phyloP scores from a whole-genome alignment of 305 asterid genomes.

The Stenogyne calaminthoides region DNA sequence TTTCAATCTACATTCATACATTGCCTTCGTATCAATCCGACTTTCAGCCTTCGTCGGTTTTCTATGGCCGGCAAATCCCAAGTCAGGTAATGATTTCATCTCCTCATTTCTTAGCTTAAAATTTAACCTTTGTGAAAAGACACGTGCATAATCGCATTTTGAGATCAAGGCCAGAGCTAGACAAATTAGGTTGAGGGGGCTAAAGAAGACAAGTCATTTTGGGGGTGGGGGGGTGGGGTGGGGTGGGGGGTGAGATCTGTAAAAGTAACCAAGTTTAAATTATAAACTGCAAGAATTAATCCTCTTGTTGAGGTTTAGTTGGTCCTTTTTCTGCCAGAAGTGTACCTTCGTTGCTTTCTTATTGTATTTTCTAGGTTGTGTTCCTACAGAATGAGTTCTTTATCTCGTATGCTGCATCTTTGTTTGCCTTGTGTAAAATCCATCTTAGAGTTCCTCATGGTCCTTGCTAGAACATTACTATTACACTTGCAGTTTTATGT shows the following conservation, averaged over 20 bases:
- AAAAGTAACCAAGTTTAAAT: not conserved
- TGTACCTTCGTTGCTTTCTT: not conserved
- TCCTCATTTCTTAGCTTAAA: not conserved
- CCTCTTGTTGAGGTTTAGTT: not conserved
- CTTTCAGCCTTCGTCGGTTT: slow-evolving; percentile 61
- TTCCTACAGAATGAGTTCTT: not conserved
- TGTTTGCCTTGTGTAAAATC: not conserved
- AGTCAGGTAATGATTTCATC: slow-evolving; percentile 63
- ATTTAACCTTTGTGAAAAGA: not conserved
- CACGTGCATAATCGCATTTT: not conserved
- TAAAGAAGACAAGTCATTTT: no score
- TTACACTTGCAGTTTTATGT: not conserved
- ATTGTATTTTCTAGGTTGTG: not conserved
- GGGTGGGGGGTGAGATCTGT: not conserved
- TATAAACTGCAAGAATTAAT: not conserved
- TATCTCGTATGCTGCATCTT: not conserved
- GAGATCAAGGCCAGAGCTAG: not conserved
- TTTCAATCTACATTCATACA: slow-evolving; percentile 59
- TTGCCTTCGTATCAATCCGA: slow-evolving; percentile 58
- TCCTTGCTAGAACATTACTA: slow-evolving; percentile 4
- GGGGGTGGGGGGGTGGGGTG: no score
- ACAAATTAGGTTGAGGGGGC: no score
- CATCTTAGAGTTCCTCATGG: not conserved
- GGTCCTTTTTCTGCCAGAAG: not conserved
- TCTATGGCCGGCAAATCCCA: slow-evolving; percentile 77